A percentile compares a stretch with the other conserved stretches of the same genome.
Evolutionary conservation across 1,284 basidiomycete genomes (phyloP).

Genomic region (Irpex sp.): DNA sequence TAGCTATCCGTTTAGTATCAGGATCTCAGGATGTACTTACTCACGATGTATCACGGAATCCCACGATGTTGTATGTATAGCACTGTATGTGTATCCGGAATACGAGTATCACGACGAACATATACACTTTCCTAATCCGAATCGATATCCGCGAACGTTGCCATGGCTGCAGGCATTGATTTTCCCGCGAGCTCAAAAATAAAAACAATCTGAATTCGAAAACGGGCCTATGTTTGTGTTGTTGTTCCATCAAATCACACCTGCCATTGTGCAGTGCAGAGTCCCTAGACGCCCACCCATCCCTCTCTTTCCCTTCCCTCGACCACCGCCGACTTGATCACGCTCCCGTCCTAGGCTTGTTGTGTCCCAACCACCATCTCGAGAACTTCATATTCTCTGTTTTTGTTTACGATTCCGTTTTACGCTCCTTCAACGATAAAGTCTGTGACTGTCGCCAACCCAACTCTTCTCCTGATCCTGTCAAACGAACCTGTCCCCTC

Average conservation of each 20-base stretch:
- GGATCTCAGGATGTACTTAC: not conserved
- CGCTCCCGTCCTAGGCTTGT: not conserved
- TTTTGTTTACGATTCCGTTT: constrained; percentile 13
- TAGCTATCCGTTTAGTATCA: not conserved
- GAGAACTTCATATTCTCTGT: no score
- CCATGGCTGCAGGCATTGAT: not conserved
- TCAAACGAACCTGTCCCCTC: constrained; percentile 6
- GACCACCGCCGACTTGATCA: no score
- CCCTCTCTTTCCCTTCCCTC: constrained; percentile 4
- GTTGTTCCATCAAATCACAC: not conserved
- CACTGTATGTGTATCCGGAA: not conserved
- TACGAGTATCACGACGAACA: not conserved
- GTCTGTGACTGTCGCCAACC: constrained; percentile 11
- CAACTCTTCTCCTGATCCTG: constrained; percentile 6
- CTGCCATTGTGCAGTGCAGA: not conserved
- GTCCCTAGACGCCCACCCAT: not conserved
- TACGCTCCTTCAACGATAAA: constrained; percentile 15
- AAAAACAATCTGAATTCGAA: constrained; percentile 2
- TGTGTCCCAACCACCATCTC: constrained; percentile 1
- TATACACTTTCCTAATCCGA: not conserved
- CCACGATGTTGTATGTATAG: not conserved
- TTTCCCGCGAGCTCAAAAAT: not conserved
- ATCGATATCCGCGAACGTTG: not conserved
- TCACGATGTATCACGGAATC: not conserved
- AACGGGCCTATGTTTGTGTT: no score